Percentiles rank a stretch among this genome's conserved stretches.
These are phyloP conservation scores for Alternaria gansuensis DNA, from an alignment of 2,329 filamentous ascomycete genomes.

Conservation along the genomic window DNA sequence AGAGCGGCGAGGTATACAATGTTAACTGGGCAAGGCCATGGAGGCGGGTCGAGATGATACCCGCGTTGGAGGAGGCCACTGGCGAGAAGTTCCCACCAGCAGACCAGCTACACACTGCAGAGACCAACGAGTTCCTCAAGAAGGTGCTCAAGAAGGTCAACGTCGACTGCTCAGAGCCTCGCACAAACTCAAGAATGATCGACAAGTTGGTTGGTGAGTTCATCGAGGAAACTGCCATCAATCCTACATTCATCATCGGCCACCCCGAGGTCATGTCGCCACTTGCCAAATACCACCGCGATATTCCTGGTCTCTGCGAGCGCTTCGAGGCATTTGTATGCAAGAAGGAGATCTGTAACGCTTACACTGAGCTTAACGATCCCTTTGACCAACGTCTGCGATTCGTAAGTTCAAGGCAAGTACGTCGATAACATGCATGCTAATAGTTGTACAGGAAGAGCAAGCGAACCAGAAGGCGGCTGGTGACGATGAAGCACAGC, in stretches of 20 bases:
- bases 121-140: constrained; percentile 85
- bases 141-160: constrained; percentile 84
- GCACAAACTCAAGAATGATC: constrained; percentile 95
- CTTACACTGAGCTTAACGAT: constrained; percentile 97
- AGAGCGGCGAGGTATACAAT: constrained; percentile 83
- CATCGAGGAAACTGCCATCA: constrained; percentile 92
- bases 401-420: constrained; percentile 63
- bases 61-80: constrained; percentile 84
- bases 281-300: constrained; percentile 92
- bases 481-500: constrained; percentile 95
- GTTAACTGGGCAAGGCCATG: constrained; percentile 98
- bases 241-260: constrained; percentile 90
- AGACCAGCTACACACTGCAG: constrained; percentile 86
- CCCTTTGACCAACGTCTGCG: constrained; percentile 84
- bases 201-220: constrained; percentile 93
- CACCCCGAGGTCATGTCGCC: constrained; percentile 91
- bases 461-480: constrained; percentile 91
- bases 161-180: constrained; percentile 86
- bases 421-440: constrained; percentile 3
- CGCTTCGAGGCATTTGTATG: constrained; percentile 97
- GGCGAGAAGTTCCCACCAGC: constrained; percentile 94
- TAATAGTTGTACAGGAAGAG: constrained; percentile 65
- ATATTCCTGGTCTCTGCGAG: constrained; percentile 83
- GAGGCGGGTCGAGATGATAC: constrained; percentile 95
- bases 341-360: constrained; percentile 97